Evolutionary conservation across 2,329 filamentous ascomycete species (phyloP).

Genomic region (Colletotrichum graminicola): DNA sequence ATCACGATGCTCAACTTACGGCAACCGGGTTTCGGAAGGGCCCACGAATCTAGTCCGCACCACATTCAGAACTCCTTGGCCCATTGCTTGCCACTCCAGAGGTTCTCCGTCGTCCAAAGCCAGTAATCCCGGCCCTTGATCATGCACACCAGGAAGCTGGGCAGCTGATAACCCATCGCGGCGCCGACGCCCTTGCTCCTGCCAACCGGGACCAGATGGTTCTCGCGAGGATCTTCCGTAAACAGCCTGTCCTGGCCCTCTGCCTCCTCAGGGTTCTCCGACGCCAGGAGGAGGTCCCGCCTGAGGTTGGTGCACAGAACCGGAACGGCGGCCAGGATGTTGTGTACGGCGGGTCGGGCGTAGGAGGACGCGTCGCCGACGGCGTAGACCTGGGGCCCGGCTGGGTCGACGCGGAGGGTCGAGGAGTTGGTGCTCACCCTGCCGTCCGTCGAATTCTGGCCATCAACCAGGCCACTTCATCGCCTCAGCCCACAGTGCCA

Average conservation of each 20-base stretch:
- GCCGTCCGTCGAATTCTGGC: no score
- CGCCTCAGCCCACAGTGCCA: no score
- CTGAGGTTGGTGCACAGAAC: constrained; percentile 62
- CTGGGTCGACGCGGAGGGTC: constrained; percentile 53
- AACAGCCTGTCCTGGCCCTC: constrained; percentile 51
- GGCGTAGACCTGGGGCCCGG: constrained; percentile 56
- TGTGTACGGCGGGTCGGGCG: constrained; percentile 57
- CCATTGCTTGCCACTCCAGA: constrained; percentile 67
- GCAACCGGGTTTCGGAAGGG: not conserved
- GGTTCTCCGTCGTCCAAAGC: constrained; percentile 59
- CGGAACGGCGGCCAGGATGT: constrained; percentile 56
- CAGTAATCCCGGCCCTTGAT: constrained; percentile 66
- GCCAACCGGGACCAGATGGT: constrained; percentile 62
- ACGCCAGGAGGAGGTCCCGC: constrained; percentile 58
- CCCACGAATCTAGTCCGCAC: not conserved
- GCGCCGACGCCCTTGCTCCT: constrained; percentile 59
- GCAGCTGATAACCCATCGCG: constrained; percentile 56
- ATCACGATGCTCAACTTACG: not conserved
- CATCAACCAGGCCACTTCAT: no score
- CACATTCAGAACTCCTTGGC: constrained; percentile 54
- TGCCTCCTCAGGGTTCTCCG: constrained; percentile 43
- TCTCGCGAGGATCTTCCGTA: constrained; percentile 58
- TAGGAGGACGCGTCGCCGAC: constrained; percentile 59
- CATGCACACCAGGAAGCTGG: constrained; percentile 60
- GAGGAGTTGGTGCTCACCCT: constrained; percentile 53